Evolutionary conservation across 192 early-diverging fungal species (phyloP), one percentile per base, ranked within the genome.

Genomic region (Paraglomus brasilianum): DNA sequence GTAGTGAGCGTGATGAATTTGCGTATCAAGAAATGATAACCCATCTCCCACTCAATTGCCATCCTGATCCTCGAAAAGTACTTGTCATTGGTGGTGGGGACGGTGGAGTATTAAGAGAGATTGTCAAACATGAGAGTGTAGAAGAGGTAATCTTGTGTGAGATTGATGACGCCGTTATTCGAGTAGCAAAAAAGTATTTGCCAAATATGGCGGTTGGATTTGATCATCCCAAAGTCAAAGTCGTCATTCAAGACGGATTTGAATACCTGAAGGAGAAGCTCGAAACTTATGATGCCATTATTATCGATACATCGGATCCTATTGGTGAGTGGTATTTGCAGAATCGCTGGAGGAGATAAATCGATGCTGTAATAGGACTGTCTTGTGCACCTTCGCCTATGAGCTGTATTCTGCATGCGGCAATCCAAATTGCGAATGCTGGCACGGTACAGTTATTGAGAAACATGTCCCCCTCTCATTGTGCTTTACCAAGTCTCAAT

Each of bases 21-120:
- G 86, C 95, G 81, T 93, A 98, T 85, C 97, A 99, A 82, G 97
- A 99, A 83, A 99, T 98, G 96, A 99, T 99, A 82, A 92, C 96
- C 56, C 96, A 99, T 72, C 80, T 95, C 38, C 92, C 97, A 19
- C 81, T 99, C 78, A 96, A 91, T 75, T 82, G 91, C 53, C 97
- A 99, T 81, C 91, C 96, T 59, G 85, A 94, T 85, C 97, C 97
- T 58, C 87, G 91, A 78, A 90, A 95, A 81, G 93, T 92, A 48
- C 86, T 99, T 67, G 97, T 99, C 58, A 95, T 99, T 83, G 97
- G 97, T 69, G 97, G 97, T 70, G 97, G 97, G 69, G 97, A 99
- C 79, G 97, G 97, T 75, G 97, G 97, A 71, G 97, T 99, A 40
- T 86, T 99, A 47, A 94, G 97, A 75, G 97, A 99, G 77, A 83